These are phyloP conservation scores for Trypanosoma vivax DNA, from an alignment of 208 protist species.

Conservation along the genomic window DNA sequence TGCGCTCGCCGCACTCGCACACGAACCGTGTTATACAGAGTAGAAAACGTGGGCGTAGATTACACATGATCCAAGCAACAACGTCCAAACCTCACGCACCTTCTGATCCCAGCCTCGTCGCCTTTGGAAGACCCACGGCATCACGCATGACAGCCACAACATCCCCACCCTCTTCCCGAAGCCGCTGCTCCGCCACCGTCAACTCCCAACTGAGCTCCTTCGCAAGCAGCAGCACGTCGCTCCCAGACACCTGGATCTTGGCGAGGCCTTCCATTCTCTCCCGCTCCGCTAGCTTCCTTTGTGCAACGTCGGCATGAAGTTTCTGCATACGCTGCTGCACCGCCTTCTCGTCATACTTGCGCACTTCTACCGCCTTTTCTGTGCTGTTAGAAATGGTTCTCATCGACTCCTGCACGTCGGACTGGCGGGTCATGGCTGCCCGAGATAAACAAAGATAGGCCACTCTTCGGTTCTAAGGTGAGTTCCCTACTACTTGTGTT, in stretches of 20 bases:
- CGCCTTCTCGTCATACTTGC: constrained; percentile 64
- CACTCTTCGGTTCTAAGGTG: not conserved
- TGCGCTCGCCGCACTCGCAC: too few species aligned
- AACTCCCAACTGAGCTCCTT: constrained; percentile 27
- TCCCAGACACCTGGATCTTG: constrained; percentile 30
- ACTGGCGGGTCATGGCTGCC: constrained; percentile 45
- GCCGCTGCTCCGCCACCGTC: constrained; percentile 25
- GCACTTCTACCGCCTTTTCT: constrained; percentile 64
- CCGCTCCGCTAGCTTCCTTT: constrained; percentile 54
- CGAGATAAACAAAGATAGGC: not conserved
- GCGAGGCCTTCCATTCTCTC: constrained; percentile 43
- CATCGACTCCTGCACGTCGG: constrained; percentile 77
- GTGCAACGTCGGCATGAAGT: constrained; percentile 48
- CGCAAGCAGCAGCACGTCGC: constrained; percentile 46
- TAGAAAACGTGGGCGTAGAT: too few species aligned
- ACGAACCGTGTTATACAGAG: too few species aligned
- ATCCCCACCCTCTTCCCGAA: constrained; percentile 62
- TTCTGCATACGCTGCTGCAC: constrained; percentile 64
- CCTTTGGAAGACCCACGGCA: constrained; percentile 53
- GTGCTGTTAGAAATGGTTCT: constrained; percentile 47
- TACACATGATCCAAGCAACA: too few species aligned
- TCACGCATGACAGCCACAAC: constrained; percentile 53
- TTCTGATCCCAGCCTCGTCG: too few species aligned
- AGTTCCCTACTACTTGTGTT: not conserved
- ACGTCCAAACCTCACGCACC: too few species aligned